Evolutionary conservation across 2,329 filamentous ascomycete species (phyloP), one percentile per base, ranked within the genome.

Genomic region (Penicillium sp.): DNA sequence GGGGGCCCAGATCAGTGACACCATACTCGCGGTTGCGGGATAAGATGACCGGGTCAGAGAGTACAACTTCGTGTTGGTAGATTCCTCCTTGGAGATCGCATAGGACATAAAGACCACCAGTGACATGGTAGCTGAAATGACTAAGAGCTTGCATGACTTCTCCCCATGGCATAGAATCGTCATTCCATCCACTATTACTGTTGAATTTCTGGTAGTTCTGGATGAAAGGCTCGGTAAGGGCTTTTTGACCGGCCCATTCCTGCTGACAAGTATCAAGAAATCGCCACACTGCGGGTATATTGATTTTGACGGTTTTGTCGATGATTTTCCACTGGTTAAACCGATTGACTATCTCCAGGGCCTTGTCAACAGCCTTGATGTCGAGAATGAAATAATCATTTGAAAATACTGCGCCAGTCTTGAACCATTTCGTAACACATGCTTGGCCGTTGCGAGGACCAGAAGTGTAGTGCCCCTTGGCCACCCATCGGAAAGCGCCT

Each of bases 81-180:
- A 71, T 60, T 43, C 74, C 75, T 26, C 76, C 76, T 58, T 78
- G 73, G 2, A 78, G 65, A 59, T 77, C 75, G 60, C 73, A 78
- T 1, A 78, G 62, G 5, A 78, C 65, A 55, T 69, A 64, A 33
- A 68, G 62, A 5, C 75, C 74, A 21, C 26, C 26, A 5, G 51
- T 33, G 24, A 33, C 12, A 38, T 46, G 51, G 14, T 46, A 33
- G 51, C 51, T 53, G 16, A 53, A 53, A 47, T 53, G 51, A 18
- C 51, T 46, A 21, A 53, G 38, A 26, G 51, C 51, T 43, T 53
- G 51, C 51, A 53, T 46, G 18, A 23, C 24, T 47, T 43, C 21
- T 1, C 26, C 40, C 51, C 51, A 53, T 2, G 18, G 8, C 4
- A 16, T 33, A 12, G 23, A 18, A 45, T 46, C 24, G 24, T 53